A percentile compares a stretch with the other conserved stretches of the same genome.
Conservation (phyloP, 306 rosid species). For the barrel medic (Medicago truncatula) region DNA sequence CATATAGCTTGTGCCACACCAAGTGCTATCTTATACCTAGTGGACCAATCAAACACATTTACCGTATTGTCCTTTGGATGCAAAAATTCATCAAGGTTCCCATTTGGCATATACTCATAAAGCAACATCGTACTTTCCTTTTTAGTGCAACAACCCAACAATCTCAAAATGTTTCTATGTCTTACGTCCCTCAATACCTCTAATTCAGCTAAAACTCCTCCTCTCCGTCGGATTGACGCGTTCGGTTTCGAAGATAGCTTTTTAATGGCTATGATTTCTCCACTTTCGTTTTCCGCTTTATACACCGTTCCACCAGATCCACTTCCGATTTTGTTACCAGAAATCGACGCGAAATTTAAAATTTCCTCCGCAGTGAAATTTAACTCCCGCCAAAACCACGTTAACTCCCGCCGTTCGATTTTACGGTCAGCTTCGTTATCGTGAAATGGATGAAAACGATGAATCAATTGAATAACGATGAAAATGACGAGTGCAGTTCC, state of each 20-base stretch:
- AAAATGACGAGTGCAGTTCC: slow-evolving; percentile 81
- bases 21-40: slow-evolving; percentile 76
- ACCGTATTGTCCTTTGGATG: slow-evolving; percentile 64
- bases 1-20: slow-evolving; percentile 99
- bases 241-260: slow-evolving; percentile 84
- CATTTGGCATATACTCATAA: slow-evolving; percentile 96
- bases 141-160: slow-evolving; percentile 94
- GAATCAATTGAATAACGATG: slow-evolving; percentile 62
- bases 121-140: slow-evolving; percentile 86
- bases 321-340: slow-evolving; percentile 81
- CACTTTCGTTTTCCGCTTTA: slow-evolving; percentile 89
- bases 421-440: slow-evolving; percentile 39
- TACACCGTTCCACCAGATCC: slow-evolving; percentile 91
- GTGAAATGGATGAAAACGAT: slow-evolving; percentile 73
- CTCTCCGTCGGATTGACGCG: slow-evolving; percentile 64
- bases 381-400: slow-evolving; percentile 76
- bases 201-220: slow-evolving; percentile 93
- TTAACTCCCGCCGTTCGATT: slow-evolving; percentile 82
- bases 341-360: slow-evolving; percentile 67
- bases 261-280: slow-evolving; percentile 92
- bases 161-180: slow-evolving; percentile 92
- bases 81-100: slow-evolving; percentile 77
- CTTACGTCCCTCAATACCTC: slow-evolving; percentile 92
- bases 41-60: slow-evolving; percentile 77
- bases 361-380: slow-evolving; percentile 95